Percentiles rank a stretch among this genome's conserved stretches.
These are phyloP conservation scores for Kodamaea nitidulidarum DNA, from an alignment of 805 yeast species.

Conservation along the genomic window DNA sequence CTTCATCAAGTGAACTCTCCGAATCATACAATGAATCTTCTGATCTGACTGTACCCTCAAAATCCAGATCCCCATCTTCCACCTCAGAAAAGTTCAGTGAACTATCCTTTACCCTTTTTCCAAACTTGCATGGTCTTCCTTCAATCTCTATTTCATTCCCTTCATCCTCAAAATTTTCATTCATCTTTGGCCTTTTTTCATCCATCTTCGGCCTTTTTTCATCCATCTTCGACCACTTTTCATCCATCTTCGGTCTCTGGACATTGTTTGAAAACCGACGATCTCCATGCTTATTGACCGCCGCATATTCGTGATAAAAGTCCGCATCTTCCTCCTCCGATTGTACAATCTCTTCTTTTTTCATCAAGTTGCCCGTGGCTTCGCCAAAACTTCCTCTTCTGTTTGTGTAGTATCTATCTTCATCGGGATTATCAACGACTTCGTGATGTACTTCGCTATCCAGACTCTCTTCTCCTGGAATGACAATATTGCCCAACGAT, in stretches of 20 bases:
- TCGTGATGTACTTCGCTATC: no score
- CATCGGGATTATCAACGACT: no score
- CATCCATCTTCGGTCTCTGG: neutral
- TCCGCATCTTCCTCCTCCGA: neutral
- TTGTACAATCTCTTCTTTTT: neutral
- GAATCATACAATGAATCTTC: no score
- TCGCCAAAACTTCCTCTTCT: slow-evolving; percentile 9
- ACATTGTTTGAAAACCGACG: slow-evolving; percentile 14
- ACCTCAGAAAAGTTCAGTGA: no score
- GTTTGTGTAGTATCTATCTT: slow-evolving; percentile 10
- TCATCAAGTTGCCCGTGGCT: slow-evolving; percentile 7
- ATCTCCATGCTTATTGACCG: slow-evolving; percentile 11
- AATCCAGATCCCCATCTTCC: no score
- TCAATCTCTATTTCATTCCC: neutral
- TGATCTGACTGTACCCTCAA: no score
- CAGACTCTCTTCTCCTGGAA: neutral
- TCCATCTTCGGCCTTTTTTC: neutral
- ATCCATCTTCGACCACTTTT: no score
- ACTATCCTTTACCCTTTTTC: no score
- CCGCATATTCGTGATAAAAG: slow-evolving; percentile 12
- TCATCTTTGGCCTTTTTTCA: neutral
- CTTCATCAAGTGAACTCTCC: no score
- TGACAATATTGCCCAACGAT: no score
- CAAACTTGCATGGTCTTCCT: no score
- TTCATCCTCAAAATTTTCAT: neutral